Percentiles rank a stretch among this genome's conserved stretches.
phyloP scores from a whole-genome alignment of 352 stramenopile species.

The Globisporangium sylvaticum region DNA sequence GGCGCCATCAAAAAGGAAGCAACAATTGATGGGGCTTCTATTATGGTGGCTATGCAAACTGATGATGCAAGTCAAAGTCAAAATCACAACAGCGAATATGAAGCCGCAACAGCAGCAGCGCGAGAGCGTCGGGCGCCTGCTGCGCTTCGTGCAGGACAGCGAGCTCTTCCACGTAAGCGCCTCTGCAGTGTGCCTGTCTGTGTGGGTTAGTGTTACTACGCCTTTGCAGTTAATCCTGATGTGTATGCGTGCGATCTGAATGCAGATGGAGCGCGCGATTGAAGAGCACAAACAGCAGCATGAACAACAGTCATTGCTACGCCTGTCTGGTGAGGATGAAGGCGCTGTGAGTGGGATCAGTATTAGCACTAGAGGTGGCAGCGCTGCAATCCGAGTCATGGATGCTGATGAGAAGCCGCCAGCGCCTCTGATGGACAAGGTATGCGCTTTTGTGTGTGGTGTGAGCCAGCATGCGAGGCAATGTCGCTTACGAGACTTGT shows the following conservation, averaged over 20 bases:
- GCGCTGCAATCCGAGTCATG: neutral
- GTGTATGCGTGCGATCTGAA: neutral
- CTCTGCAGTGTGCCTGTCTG: neutral
- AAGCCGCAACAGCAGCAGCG: constrained; percentile 15
- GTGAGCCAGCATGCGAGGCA: neutral
- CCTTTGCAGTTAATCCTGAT: neutral
- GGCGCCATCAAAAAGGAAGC: neutral
- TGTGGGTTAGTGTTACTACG: neutral
- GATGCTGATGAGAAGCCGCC: neutral
- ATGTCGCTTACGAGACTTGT: neutral
- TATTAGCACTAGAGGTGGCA: neutral
- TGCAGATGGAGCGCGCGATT: constrained; percentile 42
- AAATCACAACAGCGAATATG: neutral
- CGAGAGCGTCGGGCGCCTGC: constrained; percentile 32
- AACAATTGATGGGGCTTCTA: constrained; percentile 4
- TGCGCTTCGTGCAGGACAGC: constrained; percentile 36
- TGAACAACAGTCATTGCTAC: constrained; percentile 12
- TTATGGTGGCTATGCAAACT: neutral
- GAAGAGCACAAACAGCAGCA: constrained; percentile 8
- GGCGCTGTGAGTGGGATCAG: neutral
- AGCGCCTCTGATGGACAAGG: neutral
- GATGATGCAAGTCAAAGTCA: neutral
- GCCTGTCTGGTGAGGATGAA: constrained; percentile 2
- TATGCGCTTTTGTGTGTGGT: neutral
- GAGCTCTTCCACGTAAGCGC: constrained; percentile 39